Evolutionary conservation across 495 filamentous ascomycete species (phyloP).

Genomic region (Aspergillus hancockii): DNA sequence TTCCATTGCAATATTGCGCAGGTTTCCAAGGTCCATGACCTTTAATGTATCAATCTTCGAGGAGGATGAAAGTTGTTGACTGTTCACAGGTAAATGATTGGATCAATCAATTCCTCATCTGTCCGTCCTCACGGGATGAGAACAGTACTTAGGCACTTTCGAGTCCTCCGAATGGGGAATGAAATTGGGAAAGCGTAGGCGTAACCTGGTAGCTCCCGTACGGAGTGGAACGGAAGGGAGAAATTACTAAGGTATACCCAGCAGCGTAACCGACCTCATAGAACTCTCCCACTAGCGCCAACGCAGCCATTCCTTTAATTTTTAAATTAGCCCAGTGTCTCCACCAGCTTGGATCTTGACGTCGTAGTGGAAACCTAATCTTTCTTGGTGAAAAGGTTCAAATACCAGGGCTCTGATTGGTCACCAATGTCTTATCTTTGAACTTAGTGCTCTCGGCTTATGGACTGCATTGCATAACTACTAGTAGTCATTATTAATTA

Average conservation of each 20-base stretch:
- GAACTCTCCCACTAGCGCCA: conserved; percentile 21
- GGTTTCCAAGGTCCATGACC: too few species aligned
- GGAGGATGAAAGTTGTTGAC: too few species aligned
- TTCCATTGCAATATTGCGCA: too few species aligned
- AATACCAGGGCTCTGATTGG: conserved; percentile 40
- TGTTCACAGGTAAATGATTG: too few species aligned
- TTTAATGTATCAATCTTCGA: too few species aligned
- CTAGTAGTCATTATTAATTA: too few species aligned
- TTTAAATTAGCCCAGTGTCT: conserved; percentile 12
- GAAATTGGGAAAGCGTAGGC: not conserved
- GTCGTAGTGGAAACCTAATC: conserved; percentile 49
- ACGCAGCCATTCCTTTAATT: conserved; percentile 15
- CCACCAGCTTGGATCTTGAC: conserved; percentile 34
- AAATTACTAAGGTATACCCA: conserved; percentile 17
- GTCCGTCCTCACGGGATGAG: too few species aligned
- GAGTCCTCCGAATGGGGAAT: too few species aligned
- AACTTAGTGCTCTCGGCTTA: conserved; percentile 13
- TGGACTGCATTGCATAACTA: conserved; percentile 6
- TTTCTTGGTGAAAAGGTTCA: conserved; percentile 33
- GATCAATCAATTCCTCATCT: too few species aligned
- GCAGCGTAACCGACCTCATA: not conserved
- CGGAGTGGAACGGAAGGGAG: conserved; percentile 7
- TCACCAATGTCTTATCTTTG: conserved; percentile 34
- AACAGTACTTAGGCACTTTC: too few species aligned
- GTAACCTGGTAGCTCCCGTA: too few species aligned